Evolutionary conservation across 2,329 filamentous ascomycete genomes (phyloP), one percentile per base, ranked within the genome.

Genomic region (Septoria linicola): DNA sequence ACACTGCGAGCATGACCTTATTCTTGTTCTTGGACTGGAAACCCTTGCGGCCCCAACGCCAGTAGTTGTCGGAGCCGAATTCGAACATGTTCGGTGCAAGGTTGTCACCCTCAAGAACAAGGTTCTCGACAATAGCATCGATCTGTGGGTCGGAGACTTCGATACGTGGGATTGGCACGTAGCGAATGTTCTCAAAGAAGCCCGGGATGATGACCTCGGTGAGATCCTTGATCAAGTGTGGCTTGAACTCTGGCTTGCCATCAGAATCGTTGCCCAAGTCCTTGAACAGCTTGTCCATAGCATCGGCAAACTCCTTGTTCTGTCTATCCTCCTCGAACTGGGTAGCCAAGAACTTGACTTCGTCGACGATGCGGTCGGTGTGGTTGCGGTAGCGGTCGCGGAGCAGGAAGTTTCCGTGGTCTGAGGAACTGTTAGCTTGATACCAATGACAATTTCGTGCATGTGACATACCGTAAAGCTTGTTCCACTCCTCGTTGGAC

Each of bases 91-190:
- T 99, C 58, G 93, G 93, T 73, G 91, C 89, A 62, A 99, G 84
- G 73, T 99, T 99, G 76, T 97, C 91, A 59, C 89, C 91, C 75
- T 99, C 93, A 45, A 99, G 81, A 39, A 96, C 87, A 8, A 99
- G 76, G 70, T 99, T 99, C 76, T 99, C 93, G 37, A 99, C 81
- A 41, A 97, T 81, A 41, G 86, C 86, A 70, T 99, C 93, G 44
- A 95, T 78, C 77, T 85, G 83, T 2, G 81, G 79, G 63, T 97
- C 93, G 1, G 83, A 86, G 66, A 90, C 93, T 75, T 99, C 93
- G 54, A 99, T 96, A 49, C 93, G 87, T 17, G 93, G 93, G 42
- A 99, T 82, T 3, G 93, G 90, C 11, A 99, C 81, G 70, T 99
- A 99, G 55, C 89, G 85, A 50, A 93, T 77, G 60, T 85, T 88